Base-by-base conservation (phyloP, 1,284 basidiomycete genomes). In the Fistulinella cinereoalba region DNA sequence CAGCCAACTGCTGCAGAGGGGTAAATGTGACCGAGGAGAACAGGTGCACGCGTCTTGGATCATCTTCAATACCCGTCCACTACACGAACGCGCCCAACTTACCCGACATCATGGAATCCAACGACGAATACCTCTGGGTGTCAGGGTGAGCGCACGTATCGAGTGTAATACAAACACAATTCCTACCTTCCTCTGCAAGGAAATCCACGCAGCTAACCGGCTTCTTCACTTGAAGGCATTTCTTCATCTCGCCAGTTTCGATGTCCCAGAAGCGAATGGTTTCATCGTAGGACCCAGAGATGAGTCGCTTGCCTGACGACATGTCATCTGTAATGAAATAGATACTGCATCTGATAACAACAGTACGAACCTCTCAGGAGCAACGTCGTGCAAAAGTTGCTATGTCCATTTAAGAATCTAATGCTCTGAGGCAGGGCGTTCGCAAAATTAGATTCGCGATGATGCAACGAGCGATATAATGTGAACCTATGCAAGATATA, bases 31-130 rank as follows among this genome's bases (percentile, higher is more conserved):
- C 67, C 3, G 85, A 85, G 10, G 85, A 88, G 71, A 84, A 92
- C 13, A 93, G 73, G 54, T 91, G 88, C 0, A 89, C 88, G 11
- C 88, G 84, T 22, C 87, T 88, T 57, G 33, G 28, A 40, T 12
- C 9, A 15, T 10, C 25, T 10, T 60, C 12, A 61, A 50, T 33
- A 9, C 7, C n/a, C 21, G 29, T 1, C 40, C 23, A 40, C 28
- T 31, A 37, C 18, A 44, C 15, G 32, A 43, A n/a, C 11, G 36
- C 18, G 24, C 34, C 31, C 11, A 8, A 69, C 83, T 19, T 67
- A 87, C 78, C 92, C 93, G 43, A 94, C 85, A 59, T 96, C 93
- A 55, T 95, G 92, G 66, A 93, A 92, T 0, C 93, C 93, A 19
- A 91, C 90, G 10, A 92, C 92, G 50, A 96, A 87, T 2, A 95